A percentile compares a stretch with the other conserved stretches of the same genome.
Evolutionary conservation across 371 early-diverging fungal genomes (phyloP).

Genomic region (Haplosporangium sp.): DNA sequence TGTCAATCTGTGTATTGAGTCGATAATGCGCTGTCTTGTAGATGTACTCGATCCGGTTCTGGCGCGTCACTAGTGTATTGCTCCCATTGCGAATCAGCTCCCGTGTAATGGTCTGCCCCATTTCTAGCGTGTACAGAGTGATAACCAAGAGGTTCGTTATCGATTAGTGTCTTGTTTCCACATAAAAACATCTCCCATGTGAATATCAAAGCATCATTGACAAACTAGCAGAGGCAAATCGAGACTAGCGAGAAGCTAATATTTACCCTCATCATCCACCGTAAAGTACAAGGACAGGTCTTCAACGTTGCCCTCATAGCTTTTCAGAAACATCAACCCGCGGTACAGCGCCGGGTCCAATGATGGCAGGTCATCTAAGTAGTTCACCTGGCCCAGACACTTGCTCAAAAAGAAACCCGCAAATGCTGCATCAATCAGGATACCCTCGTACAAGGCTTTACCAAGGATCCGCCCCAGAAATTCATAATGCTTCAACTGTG

Average conservation of each 20-base stretch:
- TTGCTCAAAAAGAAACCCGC: slow-evolving; percentile 92
- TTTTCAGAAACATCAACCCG: slow-evolving; percentile 83
- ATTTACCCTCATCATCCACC: slow-evolving; percentile 69
- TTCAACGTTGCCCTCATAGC: slow-evolving; percentile 76
- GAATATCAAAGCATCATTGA: too few relatives aligned
- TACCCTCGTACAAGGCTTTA: slow-evolving; percentile 94
- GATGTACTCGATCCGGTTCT: slow-evolving; percentile 85
- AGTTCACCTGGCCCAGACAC: slow-evolving; percentile 76
- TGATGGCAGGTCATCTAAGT: slow-evolving; percentile 90
- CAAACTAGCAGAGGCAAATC: too few relatives aligned
- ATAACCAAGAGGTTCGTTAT: too few relatives aligned
- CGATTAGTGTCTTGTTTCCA: too few relatives aligned
- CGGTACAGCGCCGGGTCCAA: slow-evolving; percentile 90
- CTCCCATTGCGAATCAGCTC: slow-evolving; percentile 85
- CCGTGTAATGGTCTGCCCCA: slow-evolving; percentile 66
- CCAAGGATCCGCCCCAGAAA: slow-evolving; percentile 94
- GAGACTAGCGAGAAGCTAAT: too few relatives aligned
- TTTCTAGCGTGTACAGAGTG: too few relatives aligned
- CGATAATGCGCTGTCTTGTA: slow-evolving; percentile 86
- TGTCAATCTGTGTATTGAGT: slow-evolving; percentile 81
- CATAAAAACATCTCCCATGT: too few relatives aligned
- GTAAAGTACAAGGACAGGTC: slow-evolving; percentile 89
- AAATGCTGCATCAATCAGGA: slow-evolving; percentile 92
- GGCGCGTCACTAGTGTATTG: slow-evolving; percentile 80
- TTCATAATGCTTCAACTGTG: slow-evolving; percentile 77